phyloP scores from a whole-genome alignment of 1,284 basidiomycete species.

The Anthracocystis panici-leucophaei region DNA sequence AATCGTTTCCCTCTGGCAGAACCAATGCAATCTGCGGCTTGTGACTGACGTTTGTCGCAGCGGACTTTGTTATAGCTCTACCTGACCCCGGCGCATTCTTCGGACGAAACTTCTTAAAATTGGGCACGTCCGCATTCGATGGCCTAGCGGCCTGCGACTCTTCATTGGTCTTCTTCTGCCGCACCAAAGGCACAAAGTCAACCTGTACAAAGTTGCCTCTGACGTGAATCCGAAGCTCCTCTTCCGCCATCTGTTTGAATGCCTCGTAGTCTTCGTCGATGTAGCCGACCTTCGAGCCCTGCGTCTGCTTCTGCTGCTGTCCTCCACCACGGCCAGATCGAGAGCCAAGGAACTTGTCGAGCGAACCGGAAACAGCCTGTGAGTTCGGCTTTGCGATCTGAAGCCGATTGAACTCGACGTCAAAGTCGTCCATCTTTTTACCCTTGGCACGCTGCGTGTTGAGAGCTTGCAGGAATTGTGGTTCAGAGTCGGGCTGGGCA shows the following conservation, averaged over 20 bases:
- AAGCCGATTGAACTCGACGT: conserved; percentile 60
- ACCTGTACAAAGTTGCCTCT: conserved; percentile 65
- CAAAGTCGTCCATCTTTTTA: conserved; percentile 56
- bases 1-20: conserved; percentile 40
- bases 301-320: conserved; percentile 8
- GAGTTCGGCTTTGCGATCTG: conserved; percentile 40
- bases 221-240: conserved; percentile 50
- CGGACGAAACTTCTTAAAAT: conserved; percentile 50
- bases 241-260: conserved; percentile 54
- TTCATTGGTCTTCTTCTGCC: conserved; percentile 11
- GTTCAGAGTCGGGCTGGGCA: conserved; percentile 47
- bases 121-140: conserved; percentile 16
- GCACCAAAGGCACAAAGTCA: conserved; percentile 60
- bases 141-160: not conserved
- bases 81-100: conserved; percentile 7
- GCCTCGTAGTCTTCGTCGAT: conserved; percentile 53
- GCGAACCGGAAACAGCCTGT: conserved; percentile 11
- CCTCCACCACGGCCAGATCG: not conserved
- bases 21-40: conserved; percentile 24
- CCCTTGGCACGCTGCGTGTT: conserved; percentile 48
- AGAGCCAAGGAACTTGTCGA: conserved; percentile 5
- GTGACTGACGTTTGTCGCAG: not conserved
- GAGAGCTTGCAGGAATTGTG: conserved; percentile 56
- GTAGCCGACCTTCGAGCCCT: not conserved
- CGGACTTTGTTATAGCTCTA: not conserved